Evolutionary conservation across 371 early-diverging fungal genomes (phyloP), one percentile per base, ranked within the genome.

Genomic region (Lichtheimia corymbifera): DNA sequence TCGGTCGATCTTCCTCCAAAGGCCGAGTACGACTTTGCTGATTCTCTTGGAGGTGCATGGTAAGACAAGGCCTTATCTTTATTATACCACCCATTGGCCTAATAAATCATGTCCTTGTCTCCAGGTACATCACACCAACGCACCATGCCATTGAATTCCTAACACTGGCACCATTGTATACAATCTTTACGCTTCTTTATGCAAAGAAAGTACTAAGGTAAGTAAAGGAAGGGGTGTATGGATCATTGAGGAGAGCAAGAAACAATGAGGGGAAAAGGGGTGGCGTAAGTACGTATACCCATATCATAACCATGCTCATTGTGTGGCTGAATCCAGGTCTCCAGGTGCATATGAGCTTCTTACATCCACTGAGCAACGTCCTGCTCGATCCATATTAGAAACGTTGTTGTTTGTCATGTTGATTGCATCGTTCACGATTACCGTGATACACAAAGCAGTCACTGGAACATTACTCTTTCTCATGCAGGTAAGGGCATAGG

Each of bases 121-220:
- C 14, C 50, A 82, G 84, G 84, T 84, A 78, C 57, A 69, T 85
- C 14, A 78, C 83, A 27, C 85, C 85, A 20, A 67, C 72, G 43
- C 80, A 80, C 22, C 86, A 85, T 51, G 82, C 70, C 2, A 58
- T 82, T 30, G 86, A 85, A 53, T 79, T 85, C 50, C 28, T 83
- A 17, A 70, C 72, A 22, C 64, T 76, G 45, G 83, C 76, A n/a
- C 67, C 68, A 1, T 45, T 83, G 24, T 83, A 79, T 61, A 22
- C 83, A 9, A 56, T 18, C 15, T 67, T 77, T 30, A 70, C 72
- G 13, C 53, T 45, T 20, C 74, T 67, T 53, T 84, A 80, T 71
- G 74, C 74, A n/a, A 58, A 53, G 43, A 69, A 74, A 18, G 76
- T 77, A 17, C 70, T 82, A 14, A 44, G 63, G 20, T 71, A 72